Percentiles rank a stretch among this genome's conserved stretches.
phyloP scores from a whole-genome alignment of 2,329 filamentous ascomycete species.

The Botrytis fabae region DNA sequence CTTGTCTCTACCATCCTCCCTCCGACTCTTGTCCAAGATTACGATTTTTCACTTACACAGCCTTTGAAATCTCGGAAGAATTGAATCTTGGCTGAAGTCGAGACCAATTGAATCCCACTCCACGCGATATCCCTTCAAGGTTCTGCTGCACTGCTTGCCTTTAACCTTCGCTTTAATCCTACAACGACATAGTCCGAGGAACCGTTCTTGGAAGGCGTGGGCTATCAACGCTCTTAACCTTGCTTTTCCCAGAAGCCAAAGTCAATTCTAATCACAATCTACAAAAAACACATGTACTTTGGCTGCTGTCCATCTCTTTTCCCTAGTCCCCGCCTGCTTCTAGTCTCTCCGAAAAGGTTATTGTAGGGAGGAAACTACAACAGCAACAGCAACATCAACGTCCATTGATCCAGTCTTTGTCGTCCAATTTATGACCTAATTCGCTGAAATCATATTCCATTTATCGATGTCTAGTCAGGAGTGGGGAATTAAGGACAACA shows the following conservation, averaged over 20 bases:
- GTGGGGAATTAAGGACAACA: background rate
- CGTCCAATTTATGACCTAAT: background rate
- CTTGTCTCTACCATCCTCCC: background rate
- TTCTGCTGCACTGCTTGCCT: background rate
- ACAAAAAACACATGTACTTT: conserved; percentile 2
- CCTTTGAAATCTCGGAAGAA: conserved; percentile 9
- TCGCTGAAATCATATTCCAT: background rate
- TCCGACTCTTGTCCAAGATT: background rate
- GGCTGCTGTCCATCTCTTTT: background rate
- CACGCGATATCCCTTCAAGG: background rate
- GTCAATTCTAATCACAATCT: background rate
- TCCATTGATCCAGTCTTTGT: background rate
- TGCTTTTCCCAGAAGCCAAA: background rate
- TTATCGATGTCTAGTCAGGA: conserved; percentile 8
- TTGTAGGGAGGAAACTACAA: background rate
- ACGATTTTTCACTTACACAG: conserved; percentile 2
- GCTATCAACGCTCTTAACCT: conserved; percentile 2
- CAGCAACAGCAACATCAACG: background rate
- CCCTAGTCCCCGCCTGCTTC: background rate
- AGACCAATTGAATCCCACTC: conserved; percentile 18
- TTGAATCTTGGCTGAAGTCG: conserved; percentile 17
- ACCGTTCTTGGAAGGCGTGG: conserved; percentile 20
- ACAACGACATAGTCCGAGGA: conserved; percentile 15
- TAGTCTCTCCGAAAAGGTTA: background rate
- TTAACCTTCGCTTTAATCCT: background rate